Percentiles rank a stretch among this genome's conserved stretches.
Evolutionary conservation across 495 filamentous ascomycete genomes (phyloP).

Genomic region (Pyronema domesticum): DNA sequence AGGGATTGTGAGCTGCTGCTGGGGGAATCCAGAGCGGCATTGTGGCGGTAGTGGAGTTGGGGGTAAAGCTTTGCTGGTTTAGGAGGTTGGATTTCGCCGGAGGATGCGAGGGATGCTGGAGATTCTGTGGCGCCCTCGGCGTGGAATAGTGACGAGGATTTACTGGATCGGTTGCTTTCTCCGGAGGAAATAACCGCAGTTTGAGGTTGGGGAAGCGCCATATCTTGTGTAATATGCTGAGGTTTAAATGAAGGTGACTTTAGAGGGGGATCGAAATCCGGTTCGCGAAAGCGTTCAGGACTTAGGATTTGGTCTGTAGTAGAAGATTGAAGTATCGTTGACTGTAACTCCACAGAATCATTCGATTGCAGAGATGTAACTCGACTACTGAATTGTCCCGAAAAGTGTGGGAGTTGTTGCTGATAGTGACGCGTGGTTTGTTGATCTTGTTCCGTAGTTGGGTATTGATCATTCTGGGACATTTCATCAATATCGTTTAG

Average conservation of each 20-base stretch:
- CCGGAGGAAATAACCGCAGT: slow-evolving; percentile 30
- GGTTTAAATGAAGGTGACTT: slow-evolving; percentile 16
- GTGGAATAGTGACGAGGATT: slow-evolving; percentile 8
- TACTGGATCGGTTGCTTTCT: slow-evolving; percentile 25
- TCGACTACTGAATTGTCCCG: slow-evolving; percentile 8
- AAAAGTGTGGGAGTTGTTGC: slow-evolving; percentile 17
- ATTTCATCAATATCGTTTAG: slow-evolving; percentile 8
- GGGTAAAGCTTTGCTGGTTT: slow-evolving; percentile 21
- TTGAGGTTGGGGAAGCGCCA: slow-evolving; percentile 29
- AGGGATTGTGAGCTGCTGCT: not conserved
- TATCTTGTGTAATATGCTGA: slow-evolving; percentile 24
- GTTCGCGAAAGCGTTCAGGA: slow-evolving; percentile 11
- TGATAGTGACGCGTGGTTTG: slow-evolving; percentile 19
- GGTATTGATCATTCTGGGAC: slow-evolving; percentile 11
- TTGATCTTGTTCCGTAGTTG: slow-evolving; percentile 15
- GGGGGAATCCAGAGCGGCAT: slow-evolving; percentile 12
- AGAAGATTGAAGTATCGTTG: slow-evolving; percentile 2
- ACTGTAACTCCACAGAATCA: slow-evolving; percentile 17
- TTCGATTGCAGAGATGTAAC: slow-evolving; percentile 21
- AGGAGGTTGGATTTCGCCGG: not conserved
- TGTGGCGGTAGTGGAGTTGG: slow-evolving; percentile 40
- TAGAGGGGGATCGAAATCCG: slow-evolving; percentile 15
- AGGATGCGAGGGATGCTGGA: slow-evolving; percentile 14
- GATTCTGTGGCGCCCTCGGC: slow-evolving; percentile 11
- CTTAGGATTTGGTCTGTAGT: slow-evolving; percentile 18